Evolutionary conservation across 169 alveolate species (phyloP).

Genomic region (Sarcocystis neurona): DNA sequence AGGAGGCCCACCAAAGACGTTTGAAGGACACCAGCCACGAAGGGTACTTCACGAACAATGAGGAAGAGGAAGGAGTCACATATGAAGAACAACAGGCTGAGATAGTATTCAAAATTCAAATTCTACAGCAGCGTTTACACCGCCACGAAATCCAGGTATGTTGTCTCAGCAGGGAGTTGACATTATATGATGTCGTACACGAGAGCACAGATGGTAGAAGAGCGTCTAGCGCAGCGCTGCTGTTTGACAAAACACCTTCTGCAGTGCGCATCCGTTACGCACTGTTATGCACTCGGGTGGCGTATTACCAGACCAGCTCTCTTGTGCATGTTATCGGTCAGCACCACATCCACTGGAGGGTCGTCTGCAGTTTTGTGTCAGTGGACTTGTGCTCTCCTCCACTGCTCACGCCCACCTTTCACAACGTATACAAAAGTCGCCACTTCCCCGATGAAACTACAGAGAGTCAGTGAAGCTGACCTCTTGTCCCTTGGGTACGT

Average conservation of each 20-base stretch:
- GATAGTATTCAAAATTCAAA: constrained; percentile 41
- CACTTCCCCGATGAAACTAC: no score
- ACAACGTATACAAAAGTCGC: no score
- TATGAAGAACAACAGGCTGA: constrained; percentile 20
- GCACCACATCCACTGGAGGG: background rate
- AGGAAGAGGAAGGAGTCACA: constrained; percentile 24
- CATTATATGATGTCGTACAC: background rate
- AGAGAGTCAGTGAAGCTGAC: background rate
- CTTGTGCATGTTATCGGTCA: background rate
- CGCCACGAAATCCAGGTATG: constrained; percentile 48
- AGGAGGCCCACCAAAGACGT: constrained; percentile 38
- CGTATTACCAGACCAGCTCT: background rate
- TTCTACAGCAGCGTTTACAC: constrained; percentile 59
- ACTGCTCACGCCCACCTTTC: no score
- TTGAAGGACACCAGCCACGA: background rate
- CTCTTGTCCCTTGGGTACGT: background rate
- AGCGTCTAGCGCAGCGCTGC: background rate
- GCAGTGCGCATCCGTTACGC: background rate
- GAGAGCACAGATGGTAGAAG: background rate
- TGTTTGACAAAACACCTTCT: background rate
- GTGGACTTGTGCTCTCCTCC: no score
- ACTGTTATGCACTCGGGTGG: background rate
- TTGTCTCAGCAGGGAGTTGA: background rate
- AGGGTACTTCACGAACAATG: background rate
- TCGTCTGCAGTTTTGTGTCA: no score